These are phyloP conservation scores for Spiromyces aspiralis DNA, from an alignment of 371 early-diverging fungal species.

Conservation along the genomic window DNA sequence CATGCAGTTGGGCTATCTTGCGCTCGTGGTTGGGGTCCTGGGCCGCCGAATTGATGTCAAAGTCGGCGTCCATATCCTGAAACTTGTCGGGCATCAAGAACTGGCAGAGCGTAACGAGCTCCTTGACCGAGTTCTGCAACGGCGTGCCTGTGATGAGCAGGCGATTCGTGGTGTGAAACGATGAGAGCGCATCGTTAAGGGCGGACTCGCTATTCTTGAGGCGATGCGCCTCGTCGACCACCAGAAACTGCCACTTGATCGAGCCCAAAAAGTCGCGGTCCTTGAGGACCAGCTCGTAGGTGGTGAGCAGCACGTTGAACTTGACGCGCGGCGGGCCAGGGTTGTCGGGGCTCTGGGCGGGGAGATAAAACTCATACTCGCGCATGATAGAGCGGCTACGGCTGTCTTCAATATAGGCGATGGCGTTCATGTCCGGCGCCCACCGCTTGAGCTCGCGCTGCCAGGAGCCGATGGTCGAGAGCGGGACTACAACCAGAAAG, in stretches of 20 bases:
- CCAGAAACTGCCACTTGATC: slow-evolving; percentile 72
- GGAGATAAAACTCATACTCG: slow-evolving; percentile 75
- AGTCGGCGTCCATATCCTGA: slow-evolving; percentile 38
- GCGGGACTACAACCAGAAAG: slow-evolving; percentile 87
- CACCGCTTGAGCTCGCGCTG: slow-evolving; percentile 82
- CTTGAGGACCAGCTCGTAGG: slow-evolving; percentile 87
- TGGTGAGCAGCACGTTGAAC: slow-evolving; percentile 87
- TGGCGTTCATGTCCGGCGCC: slow-evolving; percentile 85
- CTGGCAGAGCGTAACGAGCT: slow-evolving; percentile 56
- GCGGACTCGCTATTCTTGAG: slow-evolving; percentile 80
- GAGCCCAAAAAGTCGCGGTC: slow-evolving; percentile 58
- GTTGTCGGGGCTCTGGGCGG: slow-evolving; percentile 4
- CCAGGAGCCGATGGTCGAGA: slow-evolving; percentile 91
- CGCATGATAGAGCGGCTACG: slow-evolving; percentile 66
- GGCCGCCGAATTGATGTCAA: slow-evolving; percentile 34
- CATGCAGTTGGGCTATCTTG: slow-evolving; percentile 74
- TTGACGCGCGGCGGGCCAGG: slow-evolving; percentile 35
- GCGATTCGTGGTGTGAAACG: slow-evolving; percentile 59
- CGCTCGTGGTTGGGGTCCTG: slow-evolving; percentile 42
- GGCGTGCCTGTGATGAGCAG: slow-evolving; percentile 84
- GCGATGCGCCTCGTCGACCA: slow-evolving; percentile 86
- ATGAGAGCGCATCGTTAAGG: slow-evolving; percentile 60
- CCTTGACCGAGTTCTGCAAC: slow-evolving; percentile 74
- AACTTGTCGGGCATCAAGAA: slow-evolving; percentile 76
- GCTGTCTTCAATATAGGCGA: slow-evolving; percentile 81